phyloP scores from a whole-genome alignment of 331 rosid species.

The Rosa hybrid region DNA sequence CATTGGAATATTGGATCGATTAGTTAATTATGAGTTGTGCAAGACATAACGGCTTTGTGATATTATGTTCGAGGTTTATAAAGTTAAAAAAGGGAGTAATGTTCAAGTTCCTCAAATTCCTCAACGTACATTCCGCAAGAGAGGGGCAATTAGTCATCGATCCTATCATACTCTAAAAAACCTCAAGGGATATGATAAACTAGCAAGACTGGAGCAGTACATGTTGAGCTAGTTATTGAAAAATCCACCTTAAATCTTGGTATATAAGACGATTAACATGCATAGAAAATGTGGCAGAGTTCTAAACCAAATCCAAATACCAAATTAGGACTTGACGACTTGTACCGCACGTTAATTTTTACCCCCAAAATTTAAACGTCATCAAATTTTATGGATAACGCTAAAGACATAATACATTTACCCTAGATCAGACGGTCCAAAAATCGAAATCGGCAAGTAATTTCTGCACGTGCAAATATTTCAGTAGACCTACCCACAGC shows the following conservation, averaged over 20 bases:
- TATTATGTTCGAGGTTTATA: no score
- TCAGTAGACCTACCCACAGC: background rate
- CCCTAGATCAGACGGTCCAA: background rate
- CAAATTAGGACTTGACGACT: background rate
- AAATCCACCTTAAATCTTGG: background rate
- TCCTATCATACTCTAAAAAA: background rate
- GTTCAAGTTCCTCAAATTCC: background rate
- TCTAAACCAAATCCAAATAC: background rate
- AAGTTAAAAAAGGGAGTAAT: background rate
- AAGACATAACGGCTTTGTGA: no score
- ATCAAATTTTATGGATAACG: background rate
- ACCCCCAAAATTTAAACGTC: background rate
- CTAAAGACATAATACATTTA: background rate
- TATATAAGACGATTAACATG: background rate
- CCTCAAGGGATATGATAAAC: background rate
- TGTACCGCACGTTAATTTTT: background rate
- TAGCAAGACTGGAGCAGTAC: background rate
- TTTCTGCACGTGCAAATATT: background rate
- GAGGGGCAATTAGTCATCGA: background rate
- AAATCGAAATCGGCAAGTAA: background rate
- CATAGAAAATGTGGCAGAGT: background rate
- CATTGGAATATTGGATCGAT: no score
- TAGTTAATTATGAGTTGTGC: no score
- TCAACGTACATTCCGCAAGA: background rate
- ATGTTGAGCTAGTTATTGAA: background rate